A percentile compares a stretch with the other conserved stretches of the same genome.
Evolutionary conservation across 371 early-diverging fungal genomes (phyloP).

Genomic region (Mortierella sp.): DNA sequence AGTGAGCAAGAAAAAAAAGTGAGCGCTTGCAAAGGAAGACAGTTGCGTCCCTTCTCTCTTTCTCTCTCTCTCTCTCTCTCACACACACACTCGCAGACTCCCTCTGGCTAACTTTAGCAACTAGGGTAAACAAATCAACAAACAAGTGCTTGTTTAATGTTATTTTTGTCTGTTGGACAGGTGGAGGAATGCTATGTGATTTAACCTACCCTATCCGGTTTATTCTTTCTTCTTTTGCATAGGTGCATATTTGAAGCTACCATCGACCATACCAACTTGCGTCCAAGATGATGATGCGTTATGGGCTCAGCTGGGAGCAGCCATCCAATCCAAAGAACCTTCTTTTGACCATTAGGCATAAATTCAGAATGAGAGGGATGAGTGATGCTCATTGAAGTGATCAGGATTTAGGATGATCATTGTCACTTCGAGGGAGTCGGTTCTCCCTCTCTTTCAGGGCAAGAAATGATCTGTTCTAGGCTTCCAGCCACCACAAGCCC

Average conservation of each 20-base stretch:
- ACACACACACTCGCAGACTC: too few species aligned
- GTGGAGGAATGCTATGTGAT: background rate
- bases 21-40: background rate
- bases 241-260: background rate
- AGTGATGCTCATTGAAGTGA: background rate
- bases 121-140: background rate
- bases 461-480: background rate
- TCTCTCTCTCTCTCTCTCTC: too few species aligned
- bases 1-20: background rate
- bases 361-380: background rate
- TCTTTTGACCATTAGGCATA: background rate
- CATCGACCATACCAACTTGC: background rate
- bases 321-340: background rate
- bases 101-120: slow-evolving; percentile 1
- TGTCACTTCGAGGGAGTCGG: background rate
- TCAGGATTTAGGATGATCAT: background rate
- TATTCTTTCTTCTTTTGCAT: background rate
- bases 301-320: background rate
- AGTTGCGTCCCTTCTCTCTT: background rate
- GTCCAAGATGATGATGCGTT: background rate
- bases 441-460: background rate
- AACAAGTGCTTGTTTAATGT: background rate
- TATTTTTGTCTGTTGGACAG: background rate
- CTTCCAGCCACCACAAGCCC: background rate
- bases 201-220: background rate